Evolutionary conservation across 2,329 filamentous ascomycete genomes (phyloP), one percentile per base, ranked within the genome.

Genomic region (Myriangium duriaei): DNA sequence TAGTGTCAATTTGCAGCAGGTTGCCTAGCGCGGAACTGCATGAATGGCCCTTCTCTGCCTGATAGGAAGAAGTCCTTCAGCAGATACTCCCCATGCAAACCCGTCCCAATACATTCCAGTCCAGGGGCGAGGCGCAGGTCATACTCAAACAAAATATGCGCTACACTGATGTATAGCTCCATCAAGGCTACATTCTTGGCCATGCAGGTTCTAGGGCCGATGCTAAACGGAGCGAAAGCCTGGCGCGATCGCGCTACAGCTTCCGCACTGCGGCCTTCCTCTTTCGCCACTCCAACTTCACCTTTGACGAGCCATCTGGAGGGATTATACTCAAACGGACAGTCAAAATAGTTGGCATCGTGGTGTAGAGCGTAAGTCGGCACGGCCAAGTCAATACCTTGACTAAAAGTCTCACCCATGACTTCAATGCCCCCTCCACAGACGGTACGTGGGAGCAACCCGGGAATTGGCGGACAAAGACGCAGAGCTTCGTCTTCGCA

Each of bases 211-310:
- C 79, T 62, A 0, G 78, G 74, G 0, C 80, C 80, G 44, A 82
- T 63, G 32, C 71, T 77, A 49, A 84, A 85, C 1, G 83, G 79
- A 45, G 78, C 84, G 58, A 82, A 88, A 0, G 81, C 81, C n/a
- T n/a, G n/a, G n/a, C n/a, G n/a, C n/a, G n/a, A n/a, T n/a, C n/a
- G n/a, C n/a, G n/a, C n/a, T n/a, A n/a, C n/a, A n/a, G n/a, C n/a
- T n/a, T n/a, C n/a, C n/a, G n/a, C n/a, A n/a, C n/a, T n/a, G n/a
- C n/a, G n/a, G n/a, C n/a, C n/a, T n/a, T n/a, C n/a, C 21, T 66
- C 68, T 35, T 79, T 71, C 3, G 34, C 34, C 11, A 28, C 30
- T 26, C 30, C 34, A 10, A 45, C 49, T 11, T 37, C 47, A 15
- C 49, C 53, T 6, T 51, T 39, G n/a, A n/a, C n/a, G 15, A 39